Evolutionary conservation across 345 rosid species (phyloP).

Genomic region (Lepidium didymum): DNA sequence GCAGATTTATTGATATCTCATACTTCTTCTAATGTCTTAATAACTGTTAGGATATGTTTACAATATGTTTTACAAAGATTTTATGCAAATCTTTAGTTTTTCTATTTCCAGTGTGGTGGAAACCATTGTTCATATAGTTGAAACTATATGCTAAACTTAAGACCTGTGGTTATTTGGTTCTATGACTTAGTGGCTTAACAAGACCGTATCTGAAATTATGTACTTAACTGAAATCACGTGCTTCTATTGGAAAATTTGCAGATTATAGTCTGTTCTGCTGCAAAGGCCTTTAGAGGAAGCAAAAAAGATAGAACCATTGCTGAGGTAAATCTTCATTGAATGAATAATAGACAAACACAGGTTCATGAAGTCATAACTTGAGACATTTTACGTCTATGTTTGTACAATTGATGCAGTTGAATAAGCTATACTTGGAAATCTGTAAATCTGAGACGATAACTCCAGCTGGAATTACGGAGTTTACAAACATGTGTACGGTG

Average conservation of each 20-base stretch:
- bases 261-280: slow-evolving; percentile 80
- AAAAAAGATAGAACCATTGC: slow-evolving; percentile 71
- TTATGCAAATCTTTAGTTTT: background rate
- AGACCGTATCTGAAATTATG: background rate
- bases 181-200: background rate
- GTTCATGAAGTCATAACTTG: background rate
- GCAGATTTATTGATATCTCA: background rate
- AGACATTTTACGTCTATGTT: background rate
- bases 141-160: background rate
- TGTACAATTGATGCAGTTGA: slow-evolving; percentile 45
- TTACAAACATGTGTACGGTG: slow-evolving; percentile 65
- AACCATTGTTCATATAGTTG: background rate
- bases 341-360: background rate
- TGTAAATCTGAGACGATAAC: slow-evolving; percentile 73
- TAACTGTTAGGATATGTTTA: background rate
- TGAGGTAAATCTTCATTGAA: slow-evolving; percentile 42
- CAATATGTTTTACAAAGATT: background rate
- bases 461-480: slow-evolving; percentile 59
- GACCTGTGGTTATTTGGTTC: background rate
- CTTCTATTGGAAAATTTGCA: slow-evolving; percentile 19
- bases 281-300: slow-evolving; percentile 64
- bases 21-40: background rate
- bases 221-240: background rate
- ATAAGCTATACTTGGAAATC: slow-evolving; percentile 52
- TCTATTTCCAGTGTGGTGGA: background rate